phyloP scores from a whole-genome alignment of 441 rosid genomes.

The Manihot esculenta region DNA sequence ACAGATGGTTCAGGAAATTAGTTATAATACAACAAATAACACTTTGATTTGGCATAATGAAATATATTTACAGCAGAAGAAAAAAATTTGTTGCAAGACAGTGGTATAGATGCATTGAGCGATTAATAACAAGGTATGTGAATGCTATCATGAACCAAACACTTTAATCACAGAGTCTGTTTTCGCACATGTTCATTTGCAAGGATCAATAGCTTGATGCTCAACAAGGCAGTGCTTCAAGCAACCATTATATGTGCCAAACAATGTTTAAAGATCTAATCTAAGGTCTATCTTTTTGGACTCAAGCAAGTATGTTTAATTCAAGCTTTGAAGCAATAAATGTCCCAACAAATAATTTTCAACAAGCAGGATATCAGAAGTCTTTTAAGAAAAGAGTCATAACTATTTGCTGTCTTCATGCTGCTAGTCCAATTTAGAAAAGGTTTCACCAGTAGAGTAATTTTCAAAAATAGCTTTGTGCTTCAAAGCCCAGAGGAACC shows the following conservation, averaged over 20 bases:
- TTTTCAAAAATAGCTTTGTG: background rate
- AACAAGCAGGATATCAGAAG: background rate
- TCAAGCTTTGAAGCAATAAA: background rate
- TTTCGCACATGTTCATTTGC: background rate
- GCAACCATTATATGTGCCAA: background rate
- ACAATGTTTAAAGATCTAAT: background rate
- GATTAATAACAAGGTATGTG: too few relatives aligned
- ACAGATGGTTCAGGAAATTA: background rate
- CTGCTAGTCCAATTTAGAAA: background rate
- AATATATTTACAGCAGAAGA: background rate
- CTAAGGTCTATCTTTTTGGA: background rate
- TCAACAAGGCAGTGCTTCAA: conserved; percentile 1
- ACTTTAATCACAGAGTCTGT: background rate
- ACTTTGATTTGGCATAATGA: background rate
- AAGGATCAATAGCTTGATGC: background rate
- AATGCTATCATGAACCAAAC: background rate
- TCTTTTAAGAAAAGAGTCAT: background rate
- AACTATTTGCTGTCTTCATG: background rate
- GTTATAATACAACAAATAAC: background rate
- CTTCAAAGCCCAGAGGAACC: background rate
- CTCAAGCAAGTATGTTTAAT: background rate
- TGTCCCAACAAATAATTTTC: background rate
- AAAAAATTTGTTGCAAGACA: background rate
- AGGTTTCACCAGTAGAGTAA: background rate
- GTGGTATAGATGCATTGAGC: background rate